Percentiles rank a stretch among this genome's conserved stretches.
Evolutionary conservation across 192 early-diverging fungal species (phyloP).

Genomic region (Oehlia diaphana): DNA sequence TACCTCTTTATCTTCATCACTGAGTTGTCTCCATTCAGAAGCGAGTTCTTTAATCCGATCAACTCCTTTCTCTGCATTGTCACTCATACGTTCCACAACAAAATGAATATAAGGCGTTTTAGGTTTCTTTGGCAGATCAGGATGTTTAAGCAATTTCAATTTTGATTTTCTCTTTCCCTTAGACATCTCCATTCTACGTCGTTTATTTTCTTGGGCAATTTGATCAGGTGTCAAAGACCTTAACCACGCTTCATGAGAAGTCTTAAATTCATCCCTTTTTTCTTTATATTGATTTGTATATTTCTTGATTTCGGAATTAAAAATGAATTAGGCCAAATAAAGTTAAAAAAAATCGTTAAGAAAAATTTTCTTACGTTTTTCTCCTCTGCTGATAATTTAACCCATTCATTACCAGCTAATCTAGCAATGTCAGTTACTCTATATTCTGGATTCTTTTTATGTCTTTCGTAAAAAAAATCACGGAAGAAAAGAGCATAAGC

Average conservation of each 20-base stretch:
- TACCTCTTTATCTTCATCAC: not conserved
- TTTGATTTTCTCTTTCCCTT: not conserved
- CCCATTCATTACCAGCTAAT: not conserved
- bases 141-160: not conserved
- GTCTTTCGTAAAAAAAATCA: not conserved
- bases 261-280: not conserved
- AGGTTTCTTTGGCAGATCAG: not conserved
- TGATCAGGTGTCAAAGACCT: not conserved
- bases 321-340: not conserved
- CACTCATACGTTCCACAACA: not conserved
- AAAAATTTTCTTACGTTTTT: not conserved
- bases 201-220: not conserved
- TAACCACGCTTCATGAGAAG: not conserved
- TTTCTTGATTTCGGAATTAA: not conserved
- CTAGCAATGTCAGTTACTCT: not conserved
- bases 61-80: not conserved
- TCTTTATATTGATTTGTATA: not conserved
- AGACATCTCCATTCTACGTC: not conserved
- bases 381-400: not conserved
- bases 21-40: not conserved
- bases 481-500: not conserved
- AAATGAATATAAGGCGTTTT: not conserved
- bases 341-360: not conserved
- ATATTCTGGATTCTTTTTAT: not conserved
- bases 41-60: not conserved